Conservation (phyloP, 2,329 filamentous ascomycete genomes). For the Hortaea werneckii region DNA sequence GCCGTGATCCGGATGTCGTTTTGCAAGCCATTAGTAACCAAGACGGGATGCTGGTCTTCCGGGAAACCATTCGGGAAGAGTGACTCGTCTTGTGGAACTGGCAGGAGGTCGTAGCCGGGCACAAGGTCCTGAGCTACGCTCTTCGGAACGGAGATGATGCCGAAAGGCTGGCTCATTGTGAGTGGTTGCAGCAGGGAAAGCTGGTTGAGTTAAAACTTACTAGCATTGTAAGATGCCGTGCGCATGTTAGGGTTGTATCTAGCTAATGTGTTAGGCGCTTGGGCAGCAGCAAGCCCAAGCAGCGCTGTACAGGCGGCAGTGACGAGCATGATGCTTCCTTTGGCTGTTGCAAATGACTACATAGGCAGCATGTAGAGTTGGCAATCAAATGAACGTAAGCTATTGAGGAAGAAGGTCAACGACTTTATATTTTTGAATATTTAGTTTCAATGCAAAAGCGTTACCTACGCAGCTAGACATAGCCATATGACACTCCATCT, state of each 20-base stretch:
- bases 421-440: no score
- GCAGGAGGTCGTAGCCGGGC: not conserved
- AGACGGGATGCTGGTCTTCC: not conserved
- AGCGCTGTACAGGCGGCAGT: not conserved
- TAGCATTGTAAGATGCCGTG: not conserved
- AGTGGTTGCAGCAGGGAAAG: not conserved
- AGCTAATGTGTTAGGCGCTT: not conserved
- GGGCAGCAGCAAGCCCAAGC: not conserved
- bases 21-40: not conserved
- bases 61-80: not conserved
- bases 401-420: no score
- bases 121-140: not conserved
- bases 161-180: not conserved
- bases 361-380: no score
- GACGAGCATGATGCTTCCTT: not conserved
- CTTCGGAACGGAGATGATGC: not conserved
- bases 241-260: not conserved
- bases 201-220: not conserved
- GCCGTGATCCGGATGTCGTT: not conserved
- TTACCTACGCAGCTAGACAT: no score
- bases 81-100: not conserved
- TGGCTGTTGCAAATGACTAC: no score
- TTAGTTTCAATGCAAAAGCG: no score
- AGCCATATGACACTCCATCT: no score
- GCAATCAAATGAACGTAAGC: no score